These are phyloP conservation scores for Hypoxylon sp. DNA, from an alignment of 2,329 filamentous ascomycete species.

Conservation along the genomic window DNA sequence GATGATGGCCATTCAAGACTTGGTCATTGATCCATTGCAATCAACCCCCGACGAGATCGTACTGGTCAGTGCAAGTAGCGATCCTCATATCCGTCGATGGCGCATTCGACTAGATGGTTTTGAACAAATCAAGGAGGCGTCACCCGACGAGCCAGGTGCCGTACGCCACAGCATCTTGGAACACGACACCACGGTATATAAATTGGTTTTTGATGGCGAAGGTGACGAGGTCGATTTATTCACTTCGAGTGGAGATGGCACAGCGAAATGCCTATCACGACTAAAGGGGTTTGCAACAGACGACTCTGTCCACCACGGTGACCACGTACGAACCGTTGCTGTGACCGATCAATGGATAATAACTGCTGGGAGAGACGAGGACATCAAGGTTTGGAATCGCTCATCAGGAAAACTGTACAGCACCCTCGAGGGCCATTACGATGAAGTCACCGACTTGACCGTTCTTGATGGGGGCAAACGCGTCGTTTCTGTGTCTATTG, in stretches of 20 bases:
- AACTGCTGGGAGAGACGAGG: conserved; percentile 90
- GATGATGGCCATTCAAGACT: conserved; percentile 81
- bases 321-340: conserved; percentile 86
- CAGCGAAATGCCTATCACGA: conserved; percentile 79
- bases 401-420: conserved; percentile 76
- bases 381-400: conserved; percentile 88
- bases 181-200: conserved; percentile 92
- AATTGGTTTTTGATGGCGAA: conserved; percentile 73
- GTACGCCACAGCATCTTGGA: conserved; percentile 68
- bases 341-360: conserved; percentile 80
- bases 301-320: conserved; percentile 79
- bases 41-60: conserved; percentile 60
- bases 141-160: conserved; percentile 51
- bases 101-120: conserved; percentile 62
- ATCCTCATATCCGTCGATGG: conserved; percentile 83
- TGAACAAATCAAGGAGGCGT: conserved; percentile 62
- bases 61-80: conserved; percentile 82
- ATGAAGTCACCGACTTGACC: conserved; percentile 86
- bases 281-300: conserved; percentile 74
- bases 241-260: conserved; percentile 93
- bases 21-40: conserved; percentile 76
- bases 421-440: conserved; percentile 83
- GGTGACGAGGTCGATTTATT: conserved; percentile 77
- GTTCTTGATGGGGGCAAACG: conserved; percentile 61
- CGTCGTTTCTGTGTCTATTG: conserved; percentile 86